phyloP scores from a whole-genome alignment of 306 rosid species.

The Medicago truncatula region DNA sequence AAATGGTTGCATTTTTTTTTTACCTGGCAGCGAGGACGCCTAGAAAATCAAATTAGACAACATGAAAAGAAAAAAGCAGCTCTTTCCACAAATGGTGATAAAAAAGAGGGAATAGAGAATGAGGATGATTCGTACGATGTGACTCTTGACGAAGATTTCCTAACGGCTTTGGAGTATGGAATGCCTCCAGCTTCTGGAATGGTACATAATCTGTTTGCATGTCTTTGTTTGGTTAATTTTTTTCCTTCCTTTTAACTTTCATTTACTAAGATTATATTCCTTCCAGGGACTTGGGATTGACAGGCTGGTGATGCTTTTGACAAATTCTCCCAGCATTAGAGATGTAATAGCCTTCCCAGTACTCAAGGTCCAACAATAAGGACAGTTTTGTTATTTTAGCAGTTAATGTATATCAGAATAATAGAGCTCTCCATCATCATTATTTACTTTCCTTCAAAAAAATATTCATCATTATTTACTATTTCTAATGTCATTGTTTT shows the following conservation, averaged over 20 bases:
- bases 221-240: constrained; percentile 11
- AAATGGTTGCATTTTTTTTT: constrained; percentile 30
- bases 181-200: constrained; percentile 99
- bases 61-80: constrained; percentile 79
- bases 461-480: not conserved
- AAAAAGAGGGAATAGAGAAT: constrained; percentile 49
- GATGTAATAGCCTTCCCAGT: constrained; percentile 99
- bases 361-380: constrained; percentile 72
- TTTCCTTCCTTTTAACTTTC: constrained; percentile 10
- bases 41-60: constrained; percentile 90
- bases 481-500: constrained; percentile 2
- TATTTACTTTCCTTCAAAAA: no score
- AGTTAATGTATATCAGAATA: constrained; percentile 14
- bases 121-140: constrained; percentile 81
- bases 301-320: constrained; percentile 94
- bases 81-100: constrained; percentile 42
- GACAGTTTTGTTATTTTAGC: constrained; percentile 22
- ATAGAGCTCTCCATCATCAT: not conserved
- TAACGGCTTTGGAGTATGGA: constrained; percentile 97
- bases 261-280: constrained; percentile 35
- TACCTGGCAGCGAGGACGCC: constrained; percentile 73
- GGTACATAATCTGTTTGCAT: constrained; percentile 58
- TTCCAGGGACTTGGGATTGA: constrained; percentile 97
- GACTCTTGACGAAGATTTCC: constrained; percentile 89
- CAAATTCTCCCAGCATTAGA: constrained; percentile 88